A percentile compares a stretch with the other conserved stretches of the same genome.
These are phyloP conservation scores for Dinochytrium kinnereticum DNA, from an alignment of 371 early-diverging fungal genomes.

Conservation along the genomic window DNA sequence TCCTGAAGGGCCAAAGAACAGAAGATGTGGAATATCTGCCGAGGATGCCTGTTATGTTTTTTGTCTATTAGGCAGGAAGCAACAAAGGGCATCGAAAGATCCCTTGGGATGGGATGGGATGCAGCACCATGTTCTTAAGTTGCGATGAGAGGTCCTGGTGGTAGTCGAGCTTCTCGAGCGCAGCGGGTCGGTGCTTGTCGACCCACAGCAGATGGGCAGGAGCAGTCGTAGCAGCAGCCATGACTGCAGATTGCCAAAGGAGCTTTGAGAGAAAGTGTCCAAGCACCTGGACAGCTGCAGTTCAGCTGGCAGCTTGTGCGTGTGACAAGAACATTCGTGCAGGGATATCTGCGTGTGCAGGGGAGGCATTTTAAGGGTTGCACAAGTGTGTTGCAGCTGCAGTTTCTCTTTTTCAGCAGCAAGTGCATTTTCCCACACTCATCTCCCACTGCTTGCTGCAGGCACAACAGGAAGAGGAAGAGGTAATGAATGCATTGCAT, in stretches of 20 bases:
- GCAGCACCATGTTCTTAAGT: slow-evolving; percentile 74
- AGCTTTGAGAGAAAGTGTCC: not conserved
- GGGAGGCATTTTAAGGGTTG: no score
- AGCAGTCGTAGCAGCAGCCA: not conserved
- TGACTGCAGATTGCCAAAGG: not conserved
- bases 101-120: not conserved
- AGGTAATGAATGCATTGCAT: no score
- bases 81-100: not conserved
- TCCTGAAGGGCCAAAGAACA: slow-evolving; percentile 97
- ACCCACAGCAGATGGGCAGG: slow-evolving; percentile 79
- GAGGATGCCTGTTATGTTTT: slow-evolving; percentile 64
- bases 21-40: slow-evolving; percentile 92
- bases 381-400: no score
- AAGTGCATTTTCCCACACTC: no score
- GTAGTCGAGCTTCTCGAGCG: slow-evolving; percentile 85
- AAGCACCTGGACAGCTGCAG: no score
- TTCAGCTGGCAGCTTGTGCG: no score
- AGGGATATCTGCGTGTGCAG: no score
- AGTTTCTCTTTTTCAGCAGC: no score
- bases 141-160: slow-evolving; percentile 77
- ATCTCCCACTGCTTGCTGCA: no score
- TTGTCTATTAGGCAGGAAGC: not conserved
- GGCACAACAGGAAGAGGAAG: no score
- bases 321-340: no score
- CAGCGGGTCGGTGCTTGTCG: slow-evolving; percentile 93